Evolutionary conservation across 805 yeast species (phyloP).

Genomic region (Pichia thaimueangensis): DNA sequence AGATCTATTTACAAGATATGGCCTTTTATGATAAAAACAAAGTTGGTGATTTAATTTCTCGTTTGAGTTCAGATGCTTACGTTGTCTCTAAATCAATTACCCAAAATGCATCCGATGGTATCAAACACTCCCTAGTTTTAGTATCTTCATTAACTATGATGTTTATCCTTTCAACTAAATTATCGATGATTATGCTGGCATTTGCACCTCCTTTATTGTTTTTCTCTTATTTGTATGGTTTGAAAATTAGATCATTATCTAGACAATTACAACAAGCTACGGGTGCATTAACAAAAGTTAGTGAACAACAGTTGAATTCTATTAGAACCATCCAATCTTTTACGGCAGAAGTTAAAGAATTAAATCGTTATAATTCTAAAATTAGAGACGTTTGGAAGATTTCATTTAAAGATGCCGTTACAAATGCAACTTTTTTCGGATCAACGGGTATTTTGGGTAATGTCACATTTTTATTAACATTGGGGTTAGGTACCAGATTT

Average conservation of each 20-base stretch:
- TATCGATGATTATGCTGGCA: slow-evolving; percentile 70
- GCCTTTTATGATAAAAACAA: slow-evolving; percentile 84
- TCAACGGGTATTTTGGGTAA: slow-evolving; percentile 83
- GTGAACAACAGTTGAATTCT: slow-evolving; percentile 86
- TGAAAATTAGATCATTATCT: slow-evolving; percentile 67
- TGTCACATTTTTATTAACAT: slow-evolving; percentile 63
- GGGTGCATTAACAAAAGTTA: slow-evolving; percentile 81
- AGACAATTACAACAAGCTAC: slow-evolving; percentile 76
- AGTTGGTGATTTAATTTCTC: slow-evolving; percentile 86
- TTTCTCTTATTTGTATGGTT: slow-evolving; percentile 80
- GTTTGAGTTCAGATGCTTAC: slow-evolving; percentile 83
- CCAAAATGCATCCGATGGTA: slow-evolving; percentile 86
- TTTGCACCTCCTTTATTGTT: slow-evolving; percentile 80
- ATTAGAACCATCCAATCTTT: slow-evolving; percentile 85
- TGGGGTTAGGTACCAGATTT: slow-evolving; percentile 75
- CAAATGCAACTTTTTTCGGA: slow-evolving; percentile 74
- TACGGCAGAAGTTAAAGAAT: slow-evolving; percentile 77
- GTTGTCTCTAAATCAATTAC: slow-evolving; percentile 84
- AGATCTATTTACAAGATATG: slow-evolving; percentile 78
- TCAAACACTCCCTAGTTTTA: slow-evolving; percentile 75
- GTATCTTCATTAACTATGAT: slow-evolving; percentile 85
- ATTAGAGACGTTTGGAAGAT: slow-evolving; percentile 61
- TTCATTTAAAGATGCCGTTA: slow-evolving; percentile 75
- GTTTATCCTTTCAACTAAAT: slow-evolving; percentile 74
- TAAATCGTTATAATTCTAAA: slow-evolving; percentile 65